Evolutionary conservation across 169 alveolate species (phyloP).

Genomic region (Plasmodium billcollinsi): DNA sequence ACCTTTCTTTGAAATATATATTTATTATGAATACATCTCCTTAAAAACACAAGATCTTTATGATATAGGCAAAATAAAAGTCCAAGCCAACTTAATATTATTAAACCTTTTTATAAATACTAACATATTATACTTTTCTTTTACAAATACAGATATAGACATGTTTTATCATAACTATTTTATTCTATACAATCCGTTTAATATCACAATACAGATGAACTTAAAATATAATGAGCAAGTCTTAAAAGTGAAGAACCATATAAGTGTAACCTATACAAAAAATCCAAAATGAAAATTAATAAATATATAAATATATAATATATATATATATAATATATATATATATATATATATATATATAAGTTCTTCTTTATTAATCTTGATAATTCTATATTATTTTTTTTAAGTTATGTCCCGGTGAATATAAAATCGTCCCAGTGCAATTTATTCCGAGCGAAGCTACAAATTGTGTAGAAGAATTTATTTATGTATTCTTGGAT

Average conservation of each 20-base stretch:
- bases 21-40: slow-evolving; percentile 17
- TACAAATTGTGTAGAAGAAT: slow-evolving; percentile 5
- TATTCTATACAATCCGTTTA: slow-evolving; percentile 50
- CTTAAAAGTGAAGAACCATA: background rate
- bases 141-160: slow-evolving; percentile 11
- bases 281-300: background rate
- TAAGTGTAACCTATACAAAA: slow-evolving; percentile 5
- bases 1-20: slow-evolving; percentile 16
- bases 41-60: slow-evolving; percentile 2
- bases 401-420: slow-evolving; percentile 29
- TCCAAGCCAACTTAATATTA: slow-evolving; percentile 20
- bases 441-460: slow-evolving; percentile 31
- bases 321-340: background rate
- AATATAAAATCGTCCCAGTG: slow-evolving; percentile 30
- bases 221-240: slow-evolving; percentile 2
- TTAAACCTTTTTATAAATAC: slow-evolving; percentile 19
- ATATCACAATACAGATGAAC: slow-evolving; percentile 2
- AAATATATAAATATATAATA: background rate
- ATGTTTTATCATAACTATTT: slow-evolving; percentile 32
- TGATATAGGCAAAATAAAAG: slow-evolving; percentile 5
- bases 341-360: slow-evolving; percentile 3
- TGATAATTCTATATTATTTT: background rate
- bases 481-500: slow-evolving; percentile 40
- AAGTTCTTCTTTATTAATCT: background rate
- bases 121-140: slow-evolving; percentile 11